A percentile compares a stretch with the other conserved stretches of the same genome.
Evolutionary conservation across 768 basidiomycete genomes (phyloP).

Genomic region (Rhizopogon sp.): DNA sequence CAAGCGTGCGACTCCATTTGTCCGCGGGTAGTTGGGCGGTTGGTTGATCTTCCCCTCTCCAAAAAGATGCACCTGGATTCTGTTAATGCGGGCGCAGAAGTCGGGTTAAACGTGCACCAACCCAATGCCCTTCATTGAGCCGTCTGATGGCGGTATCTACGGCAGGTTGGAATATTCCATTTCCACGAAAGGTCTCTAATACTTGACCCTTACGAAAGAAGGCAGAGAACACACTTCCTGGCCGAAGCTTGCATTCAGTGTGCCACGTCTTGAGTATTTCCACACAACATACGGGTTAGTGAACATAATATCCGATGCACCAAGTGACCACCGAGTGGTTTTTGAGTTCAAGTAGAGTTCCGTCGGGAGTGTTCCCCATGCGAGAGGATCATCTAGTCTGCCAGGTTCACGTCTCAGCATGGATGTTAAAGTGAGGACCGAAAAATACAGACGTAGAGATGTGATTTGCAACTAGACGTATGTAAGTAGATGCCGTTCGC

Average conservation of each 20-base stretch:
- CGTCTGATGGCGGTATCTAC: constrained; percentile 79
- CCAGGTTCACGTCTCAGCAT: constrained; percentile 5
- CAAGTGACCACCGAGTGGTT: constrained; percentile 85
- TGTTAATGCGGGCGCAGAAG: background rate
- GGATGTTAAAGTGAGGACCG: background rate
- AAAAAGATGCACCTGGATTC: constrained; percentile 79
- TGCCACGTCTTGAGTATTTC: background rate
- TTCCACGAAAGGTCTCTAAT: constrained; percentile 88
- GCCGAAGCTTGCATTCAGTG: constrained; percentile 14
- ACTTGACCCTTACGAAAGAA: constrained; percentile 92
- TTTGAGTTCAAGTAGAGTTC: constrained; percentile 51
- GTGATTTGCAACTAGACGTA: constrained; percentile 77
- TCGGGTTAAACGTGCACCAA: constrained; percentile 31
- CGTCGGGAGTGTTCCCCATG: constrained; percentile 83
- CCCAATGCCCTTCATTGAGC: constrained; percentile 83
- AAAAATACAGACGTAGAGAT: constrained; percentile 70
- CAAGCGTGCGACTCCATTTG: constrained; percentile 43
- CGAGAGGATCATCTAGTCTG: constrained; percentile 78
- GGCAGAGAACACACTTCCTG: constrained; percentile 67
- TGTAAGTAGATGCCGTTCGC: background rate
- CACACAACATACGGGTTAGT: constrained; percentile 70
- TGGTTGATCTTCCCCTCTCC: constrained; percentile 89
- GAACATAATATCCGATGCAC: constrained; percentile 92
- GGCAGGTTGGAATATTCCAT: constrained; percentile 83
- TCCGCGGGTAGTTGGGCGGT: constrained; percentile 42